Conservation (phyloP, 2,329 filamentous ascomycete species). For the Phyllachora maydis region DNA sequence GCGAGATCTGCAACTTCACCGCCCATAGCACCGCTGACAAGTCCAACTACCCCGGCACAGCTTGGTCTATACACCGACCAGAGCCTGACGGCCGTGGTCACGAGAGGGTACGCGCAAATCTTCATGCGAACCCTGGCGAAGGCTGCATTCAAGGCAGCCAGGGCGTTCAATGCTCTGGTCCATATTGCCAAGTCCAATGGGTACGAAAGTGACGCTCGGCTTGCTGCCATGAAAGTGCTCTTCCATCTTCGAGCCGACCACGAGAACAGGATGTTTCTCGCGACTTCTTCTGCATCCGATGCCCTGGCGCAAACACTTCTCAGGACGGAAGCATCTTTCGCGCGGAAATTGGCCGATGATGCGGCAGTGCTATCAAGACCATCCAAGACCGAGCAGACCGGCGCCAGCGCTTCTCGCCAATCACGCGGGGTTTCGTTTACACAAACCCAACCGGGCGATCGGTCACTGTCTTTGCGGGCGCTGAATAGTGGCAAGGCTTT, state of each 20-base stretch:
- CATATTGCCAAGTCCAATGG: slow-evolving; percentile 37
- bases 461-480: slow-evolving; percentile 17
- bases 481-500: slow-evolving; percentile 16
- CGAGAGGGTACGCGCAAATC: slow-evolving; percentile 50
- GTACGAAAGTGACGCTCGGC: slow-evolving; percentile 46
- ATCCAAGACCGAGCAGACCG: slow-evolving; percentile 20
- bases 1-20: slow-evolving; percentile 18
- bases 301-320: slow-evolving; percentile 52
- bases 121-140: slow-evolving; percentile 55
- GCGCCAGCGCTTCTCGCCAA: slow-evolving; percentile 15
- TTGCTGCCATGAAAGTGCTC: slow-evolving; percentile 57
- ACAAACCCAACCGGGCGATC: slow-evolving; percentile 22
- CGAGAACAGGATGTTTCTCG: slow-evolving; percentile 54
- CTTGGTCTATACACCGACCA: slow-evolving; percentile 11
- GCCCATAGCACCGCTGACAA: slow-evolving; percentile 8
- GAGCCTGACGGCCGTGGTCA: slow-evolving; percentile 50
- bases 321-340: slow-evolving; percentile 34
- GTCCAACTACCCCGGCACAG: slow-evolving; percentile 8
- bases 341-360: slow-evolving; percentile 29
- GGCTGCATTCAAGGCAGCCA: slow-evolving; percentile 41
- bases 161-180: slow-evolving; percentile 41
- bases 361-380: slow-evolving; percentile 20
- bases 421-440: slow-evolving; percentile 30
- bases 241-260: slow-evolving; percentile 73
- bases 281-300: slow-evolving; percentile 48